These are phyloP conservation scores for Colletotrichum spinosum DNA, from an alignment of 2,329 filamentous ascomycete species.

Conservation along the genomic window DNA sequence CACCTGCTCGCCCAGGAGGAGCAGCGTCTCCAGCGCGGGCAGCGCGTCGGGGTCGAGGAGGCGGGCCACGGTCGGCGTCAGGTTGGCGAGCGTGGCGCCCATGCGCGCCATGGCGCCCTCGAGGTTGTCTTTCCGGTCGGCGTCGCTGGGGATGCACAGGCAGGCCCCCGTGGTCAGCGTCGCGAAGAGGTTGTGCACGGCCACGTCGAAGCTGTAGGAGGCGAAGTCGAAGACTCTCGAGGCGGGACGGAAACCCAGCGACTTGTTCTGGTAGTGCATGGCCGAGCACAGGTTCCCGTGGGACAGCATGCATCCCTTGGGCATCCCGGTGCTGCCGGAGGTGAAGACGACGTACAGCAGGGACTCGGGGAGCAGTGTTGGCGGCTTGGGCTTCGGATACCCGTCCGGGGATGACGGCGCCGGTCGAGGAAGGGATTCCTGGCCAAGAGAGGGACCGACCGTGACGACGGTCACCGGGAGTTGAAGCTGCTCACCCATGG, in stretches of 20 bases:
- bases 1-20: constrained; percentile 27
- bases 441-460: no score
- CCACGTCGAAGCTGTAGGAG: constrained; percentile 62
- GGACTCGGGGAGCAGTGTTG: neutral
- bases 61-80: constrained; percentile 31
- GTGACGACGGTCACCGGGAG: no score
- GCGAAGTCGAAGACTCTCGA: constrained; percentile 56
- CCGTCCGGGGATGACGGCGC: constrained; percentile 42
- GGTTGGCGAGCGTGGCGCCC: constrained; percentile 8
- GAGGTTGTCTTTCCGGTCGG: constrained; percentile 47
- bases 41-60: constrained; percentile 24
- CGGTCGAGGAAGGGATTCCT: no score
- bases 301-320: constrained; percentile 60
- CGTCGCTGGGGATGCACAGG: constrained; percentile 40
- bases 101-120: neutral
- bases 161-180: constrained; percentile 22
- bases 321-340: constrained; percentile 62
- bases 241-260: constrained; percentile 46
- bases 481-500: no score
- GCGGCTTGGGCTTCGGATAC: constrained; percentile 51
- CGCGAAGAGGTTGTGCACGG: constrained; percentile 10
- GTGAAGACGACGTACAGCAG: constrained; percentile 60
- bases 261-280: constrained; percentile 43
- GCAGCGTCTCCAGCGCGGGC: constrained; percentile 15
- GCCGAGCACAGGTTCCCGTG: constrained; percentile 42